phyloP scores from a whole-genome alignment of 257 asterid species.

The Lantana camara region DNA sequence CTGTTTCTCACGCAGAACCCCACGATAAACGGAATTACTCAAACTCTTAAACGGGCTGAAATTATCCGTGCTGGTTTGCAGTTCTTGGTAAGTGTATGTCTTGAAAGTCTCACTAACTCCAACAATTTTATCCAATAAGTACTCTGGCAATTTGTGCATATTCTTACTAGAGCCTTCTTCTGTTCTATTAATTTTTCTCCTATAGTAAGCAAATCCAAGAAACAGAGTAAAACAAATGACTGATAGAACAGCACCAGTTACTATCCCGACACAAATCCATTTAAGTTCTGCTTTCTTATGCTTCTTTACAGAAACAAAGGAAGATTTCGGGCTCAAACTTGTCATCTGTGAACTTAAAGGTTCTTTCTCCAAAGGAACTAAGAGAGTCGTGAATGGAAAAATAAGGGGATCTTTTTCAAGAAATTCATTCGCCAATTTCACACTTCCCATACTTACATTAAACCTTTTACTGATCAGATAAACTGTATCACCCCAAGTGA shows the following conservation, averaged over 20 bases:
- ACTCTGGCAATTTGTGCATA: conserved; percentile 29
- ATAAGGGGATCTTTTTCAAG: conserved; percentile 32
- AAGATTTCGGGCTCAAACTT: neutral
- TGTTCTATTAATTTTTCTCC: conserved; percentile 21
- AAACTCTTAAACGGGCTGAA: conserved; percentile 50
- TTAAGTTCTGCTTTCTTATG: conserved; percentile 22
- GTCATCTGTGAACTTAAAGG: conserved; percentile 42
- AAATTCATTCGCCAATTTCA: conserved; percentile 58
- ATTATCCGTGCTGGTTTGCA: conserved; percentile 51
- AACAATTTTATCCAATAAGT: conserved; percentile 40
- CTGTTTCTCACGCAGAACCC: conserved; percentile 50
- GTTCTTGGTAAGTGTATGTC: conserved; percentile 47
- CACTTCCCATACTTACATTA: conserved; percentile 36
- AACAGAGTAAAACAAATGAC: conserved; percentile 37
- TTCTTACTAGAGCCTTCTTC: conserved; percentile 18
- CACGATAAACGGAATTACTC: conserved; percentile 43
- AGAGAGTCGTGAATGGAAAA: conserved; percentile 61
- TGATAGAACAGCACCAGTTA: conserved; percentile 49
- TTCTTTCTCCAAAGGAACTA: conserved; percentile 48
- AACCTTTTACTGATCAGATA: conserved; percentile 40
- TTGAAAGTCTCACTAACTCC: conserved; percentile 42
- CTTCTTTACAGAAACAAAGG: conserved; percentile 16
- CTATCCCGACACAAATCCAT: conserved; percentile 45
- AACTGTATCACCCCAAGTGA: conserved; percentile 41
- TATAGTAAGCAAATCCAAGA: conserved; percentile 26